Base-by-base conservation (phyloP, 2,329 filamentous ascomycete genomes). In the Colletotrichum gigasporum region DNA sequence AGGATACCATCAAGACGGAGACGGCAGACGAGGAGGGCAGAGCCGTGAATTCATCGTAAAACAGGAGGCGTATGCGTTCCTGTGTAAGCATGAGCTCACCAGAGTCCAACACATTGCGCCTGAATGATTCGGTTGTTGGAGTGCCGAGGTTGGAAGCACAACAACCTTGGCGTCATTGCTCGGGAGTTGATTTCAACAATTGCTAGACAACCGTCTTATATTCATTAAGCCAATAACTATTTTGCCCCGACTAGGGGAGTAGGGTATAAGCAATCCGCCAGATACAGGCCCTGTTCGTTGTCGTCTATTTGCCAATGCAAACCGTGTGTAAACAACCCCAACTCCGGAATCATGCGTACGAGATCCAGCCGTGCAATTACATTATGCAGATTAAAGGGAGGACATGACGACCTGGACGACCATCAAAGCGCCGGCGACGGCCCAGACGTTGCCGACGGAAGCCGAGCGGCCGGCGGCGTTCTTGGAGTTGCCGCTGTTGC, bases 221-320 rank as follows among this genome's bases (percentile, higher is more conserved):
- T 42, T 30, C 24, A 42, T 32, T 22, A 42, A 54, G 26, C 37
- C 18, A 54, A 16, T 47, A 59, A 26, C 54, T 63, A 63, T 59
- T 37, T 59, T 42, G 54, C 57, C 56, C 56, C 56, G 41, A 24
- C 48, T 11, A 26, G 61, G 48, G 58, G 16, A 39, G 28, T 35
- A 55, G 63, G 62, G 63, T 65, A 65, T 63, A 56, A 63, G 52
- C 58, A 63, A 39, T 51, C 51, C 35, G 34, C 30, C 62, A 50
- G 39, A 18, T 51, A 35, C 53, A 63, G 39, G 20, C 56, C 41
- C 61, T 20, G 22, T 34, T 30, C 37, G 48, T 30, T 24, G 8
- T 54, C 51, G 10, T 62, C 56, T 54, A 54, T 50, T n/a, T 45
- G 34, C 48, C 16, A 20, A 64, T 44, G 48, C 41, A 28, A 18